These are phyloP conservation scores for Nematocida ironsii DNA, from an alignment of 371 early-diverging fungal genomes.

Conservation along the genomic window DNA sequence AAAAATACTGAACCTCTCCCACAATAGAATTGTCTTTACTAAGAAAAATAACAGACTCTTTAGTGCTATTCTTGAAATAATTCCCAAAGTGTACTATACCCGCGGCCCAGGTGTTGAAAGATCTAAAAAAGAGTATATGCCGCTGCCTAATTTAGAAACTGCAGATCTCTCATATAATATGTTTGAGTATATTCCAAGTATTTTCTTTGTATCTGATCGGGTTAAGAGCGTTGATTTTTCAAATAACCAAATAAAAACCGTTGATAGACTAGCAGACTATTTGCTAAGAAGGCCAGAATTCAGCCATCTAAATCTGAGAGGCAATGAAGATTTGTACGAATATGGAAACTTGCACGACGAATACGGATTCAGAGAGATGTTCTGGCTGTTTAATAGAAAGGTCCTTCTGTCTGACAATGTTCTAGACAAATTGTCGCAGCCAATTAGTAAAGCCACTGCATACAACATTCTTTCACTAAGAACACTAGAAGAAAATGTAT, in stretches of 20 bases:
- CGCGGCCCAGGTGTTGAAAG: not conserved
- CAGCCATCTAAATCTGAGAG: not conserved
- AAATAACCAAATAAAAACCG: not conserved
- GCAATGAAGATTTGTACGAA: not conserved
- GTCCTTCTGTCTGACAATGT: not conserved
- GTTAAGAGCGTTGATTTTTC: not conserved
- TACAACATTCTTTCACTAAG: not conserved
- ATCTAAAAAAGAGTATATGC: not conserved
- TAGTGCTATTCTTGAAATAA: not conserved
- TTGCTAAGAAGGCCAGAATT: slow-evolving; percentile 3
- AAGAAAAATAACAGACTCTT: not conserved
- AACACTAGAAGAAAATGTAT: not conserved
- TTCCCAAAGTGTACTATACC: not conserved
- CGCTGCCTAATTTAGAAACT: not conserved
- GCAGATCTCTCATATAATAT: not conserved
- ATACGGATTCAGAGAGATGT: slow-evolving; percentile 8
- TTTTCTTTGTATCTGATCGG: not conserved
- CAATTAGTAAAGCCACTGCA: not conserved
- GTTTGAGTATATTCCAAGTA: slow-evolving; percentile 4
- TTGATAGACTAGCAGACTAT: slow-evolving; percentile 3
- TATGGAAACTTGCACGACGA: not conserved
- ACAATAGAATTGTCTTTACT: not conserved
- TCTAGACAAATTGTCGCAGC: not conserved
- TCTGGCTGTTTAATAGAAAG: slow-evolving; percentile 15
- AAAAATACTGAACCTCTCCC: not conserved